Evolutionary conservation across 441 rosid species (phyloP).

Genomic region (Lagerstroemia fauriei): DNA sequence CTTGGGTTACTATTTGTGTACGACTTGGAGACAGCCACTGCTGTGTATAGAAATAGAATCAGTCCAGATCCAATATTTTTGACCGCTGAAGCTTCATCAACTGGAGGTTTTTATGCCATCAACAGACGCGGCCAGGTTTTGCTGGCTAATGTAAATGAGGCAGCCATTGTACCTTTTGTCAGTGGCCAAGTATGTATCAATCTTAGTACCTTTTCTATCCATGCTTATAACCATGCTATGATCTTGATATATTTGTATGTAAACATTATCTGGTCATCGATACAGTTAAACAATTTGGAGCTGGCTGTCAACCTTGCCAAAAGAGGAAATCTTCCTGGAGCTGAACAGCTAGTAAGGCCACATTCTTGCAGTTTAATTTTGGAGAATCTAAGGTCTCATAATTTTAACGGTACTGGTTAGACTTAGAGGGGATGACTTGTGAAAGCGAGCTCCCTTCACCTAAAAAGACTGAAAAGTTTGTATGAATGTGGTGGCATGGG

Average conservation of each 20-base stretch:
- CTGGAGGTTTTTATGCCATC: conserved; percentile 93
- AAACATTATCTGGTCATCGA: conserved; percentile 23
- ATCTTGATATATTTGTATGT: conserved; percentile 6
- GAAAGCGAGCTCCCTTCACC: neutral
- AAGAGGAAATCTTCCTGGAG: conserved; percentile 98
- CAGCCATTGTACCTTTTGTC: conserved; percentile 89
- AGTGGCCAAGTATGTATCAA: conserved; percentile 80
- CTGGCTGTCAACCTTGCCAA: conserved; percentile 97
- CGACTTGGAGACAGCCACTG: conserved; percentile 97
- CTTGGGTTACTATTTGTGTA: conserved; percentile 96
- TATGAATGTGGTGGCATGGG: neutral
- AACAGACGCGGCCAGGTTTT: conserved; percentile 98
- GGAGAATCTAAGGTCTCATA: neutral
- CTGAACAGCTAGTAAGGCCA: conserved; percentile 80
- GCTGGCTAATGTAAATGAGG: conserved; percentile 89
- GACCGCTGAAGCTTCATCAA: conserved; percentile 86
- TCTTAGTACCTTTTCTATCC: neutral
- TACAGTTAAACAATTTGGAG: conserved; percentile 90
- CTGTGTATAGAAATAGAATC: conserved; percentile 94
- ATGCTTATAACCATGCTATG: neutral
- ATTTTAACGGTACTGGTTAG: neutral
- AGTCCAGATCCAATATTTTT: conserved; percentile 98
- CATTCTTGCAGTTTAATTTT: conserved; percentile 7
- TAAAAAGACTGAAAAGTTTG: neutral
- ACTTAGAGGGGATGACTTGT: neutral